Percentiles rank a stretch among this genome's conserved stretches.
Conservation (phyloP, 805 yeast species). For the Teunomyces lycoperdinae region DNA sequence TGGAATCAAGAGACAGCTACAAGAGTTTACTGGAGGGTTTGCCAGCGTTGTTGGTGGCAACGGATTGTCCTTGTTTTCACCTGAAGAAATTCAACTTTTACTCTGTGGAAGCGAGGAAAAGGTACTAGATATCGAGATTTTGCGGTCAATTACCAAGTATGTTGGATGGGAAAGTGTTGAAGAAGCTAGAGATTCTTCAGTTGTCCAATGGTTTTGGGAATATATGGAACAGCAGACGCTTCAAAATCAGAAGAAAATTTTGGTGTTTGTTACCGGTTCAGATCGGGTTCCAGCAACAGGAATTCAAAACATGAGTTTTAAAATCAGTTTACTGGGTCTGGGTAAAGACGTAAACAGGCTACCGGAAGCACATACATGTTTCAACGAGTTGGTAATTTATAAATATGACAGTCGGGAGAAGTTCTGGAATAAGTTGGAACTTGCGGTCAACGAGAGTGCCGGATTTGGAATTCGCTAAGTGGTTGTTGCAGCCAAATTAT, state of each 20-base stretch:
- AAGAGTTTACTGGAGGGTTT: constrained; percentile 69
- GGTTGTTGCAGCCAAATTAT: background rate
- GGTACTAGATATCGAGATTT: constrained; percentile 60
- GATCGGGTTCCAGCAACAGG: constrained; percentile 95
- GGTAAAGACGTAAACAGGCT: constrained; percentile 46
- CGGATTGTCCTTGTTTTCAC: constrained; percentile 73
- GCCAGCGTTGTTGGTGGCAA: constrained; percentile 73
- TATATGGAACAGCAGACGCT: constrained; percentile 49
- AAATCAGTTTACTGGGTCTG: constrained; percentile 49
- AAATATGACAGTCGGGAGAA: constrained; percentile 58
- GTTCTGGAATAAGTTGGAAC: constrained; percentile 53
- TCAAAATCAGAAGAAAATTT: constrained; percentile 55
- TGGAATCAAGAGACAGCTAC: constrained; percentile 51
- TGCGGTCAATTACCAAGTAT: constrained; percentile 73
- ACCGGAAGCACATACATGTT: constrained; percentile 92
- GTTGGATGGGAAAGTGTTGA: constrained; percentile 52
- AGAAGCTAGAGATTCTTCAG: constrained; percentile 33
- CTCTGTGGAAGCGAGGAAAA: constrained; percentile 73
- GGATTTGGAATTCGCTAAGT: constrained; percentile 78
- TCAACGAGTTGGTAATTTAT: constrained; percentile 81
- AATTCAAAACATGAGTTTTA: constrained; percentile 67
- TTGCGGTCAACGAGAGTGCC: constrained; percentile 74
- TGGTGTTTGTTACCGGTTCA: constrained; percentile 84
- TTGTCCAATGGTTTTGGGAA: constrained; percentile 87
- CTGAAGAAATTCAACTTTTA: constrained; percentile 76